Conservation (phyloP, 1,284 basidiomycete genomes). For the Cryptococcus amylolentus region DNA sequence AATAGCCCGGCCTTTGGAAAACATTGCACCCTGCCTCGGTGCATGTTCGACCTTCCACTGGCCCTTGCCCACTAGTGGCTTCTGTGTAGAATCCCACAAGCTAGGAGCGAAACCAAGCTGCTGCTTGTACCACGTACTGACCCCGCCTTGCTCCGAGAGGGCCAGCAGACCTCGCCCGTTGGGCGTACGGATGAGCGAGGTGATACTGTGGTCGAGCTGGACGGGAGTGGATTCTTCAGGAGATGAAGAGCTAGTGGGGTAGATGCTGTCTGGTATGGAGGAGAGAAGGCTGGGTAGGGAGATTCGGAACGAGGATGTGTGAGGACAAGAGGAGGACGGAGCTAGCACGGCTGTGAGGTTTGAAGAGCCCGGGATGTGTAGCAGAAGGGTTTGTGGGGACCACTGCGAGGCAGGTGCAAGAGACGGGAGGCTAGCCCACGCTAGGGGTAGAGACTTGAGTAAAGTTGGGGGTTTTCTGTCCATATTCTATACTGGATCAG, state of each 20-base stretch:
- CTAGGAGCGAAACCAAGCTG: constrained; percentile 25
- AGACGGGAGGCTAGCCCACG: constrained; percentile 62
- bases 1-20: constrained; percentile 46
- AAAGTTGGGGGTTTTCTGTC: constrained; percentile 84
- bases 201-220: constrained; percentile 29
- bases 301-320: constrained; percentile 14
- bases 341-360: constrained; percentile 10
- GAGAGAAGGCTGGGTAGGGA: constrained; percentile 23
- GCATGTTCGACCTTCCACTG: constrained; percentile 25
- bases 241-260: background rate
- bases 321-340: constrained; percentile 1
- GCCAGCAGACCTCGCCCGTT: constrained; percentile 47
- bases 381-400: constrained; percentile 51
- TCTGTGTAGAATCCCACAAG: constrained; percentile 6
- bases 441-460: constrained; percentile 68
- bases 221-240: constrained; percentile 18
- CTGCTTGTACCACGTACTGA: constrained; percentile 42
- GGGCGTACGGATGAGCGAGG: constrained; percentile 44
- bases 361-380: constrained; percentile 13
- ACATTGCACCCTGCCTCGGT: constrained; percentile 33
- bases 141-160: constrained; percentile 34
- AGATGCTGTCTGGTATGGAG: constrained; percentile 12
- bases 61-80: constrained; percentile 36
- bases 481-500: constrained; percentile 60
- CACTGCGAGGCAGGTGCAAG: constrained; percentile 57